Evolutionary conservation across 768 basidiomycete species (phyloP).

Genomic region (Psilocybe tampanensis): DNA sequence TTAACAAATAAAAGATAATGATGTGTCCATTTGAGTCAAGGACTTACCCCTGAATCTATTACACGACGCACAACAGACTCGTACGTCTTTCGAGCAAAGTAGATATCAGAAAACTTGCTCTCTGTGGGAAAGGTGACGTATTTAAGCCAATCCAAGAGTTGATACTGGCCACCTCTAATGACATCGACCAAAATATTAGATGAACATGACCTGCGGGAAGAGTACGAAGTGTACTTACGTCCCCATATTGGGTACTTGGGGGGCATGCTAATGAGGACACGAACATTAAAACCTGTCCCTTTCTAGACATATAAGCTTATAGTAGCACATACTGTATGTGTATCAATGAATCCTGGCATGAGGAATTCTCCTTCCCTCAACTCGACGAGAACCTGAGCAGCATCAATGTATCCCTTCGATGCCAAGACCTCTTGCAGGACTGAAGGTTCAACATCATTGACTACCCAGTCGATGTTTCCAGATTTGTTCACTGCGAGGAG

Average conservation of each 20-base stretch:
- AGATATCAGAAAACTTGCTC: constrained; percentile 65
- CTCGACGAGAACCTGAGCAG: constrained; percentile 43
- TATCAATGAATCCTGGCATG: constrained; percentile 90
- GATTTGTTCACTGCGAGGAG: constrained; percentile 52
- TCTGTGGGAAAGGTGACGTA: constrained; percentile 90
- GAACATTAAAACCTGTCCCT: neutral
- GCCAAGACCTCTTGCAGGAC: constrained; percentile 52
- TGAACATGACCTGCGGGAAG: neutral
- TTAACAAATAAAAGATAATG: constrained; percentile 6
- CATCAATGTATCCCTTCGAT: constrained; percentile 48
- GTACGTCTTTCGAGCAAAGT: constrained; percentile 74
- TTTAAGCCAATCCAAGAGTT: constrained; percentile 88
- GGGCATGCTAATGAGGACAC: constrained; percentile 59
- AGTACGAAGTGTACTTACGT: constrained; percentile 39
- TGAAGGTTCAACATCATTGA: constrained; percentile 52
- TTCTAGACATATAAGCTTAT: neutral
- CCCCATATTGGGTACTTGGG: constrained; percentile 76
- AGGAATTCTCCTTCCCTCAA: constrained; percentile 65
- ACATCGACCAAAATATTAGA: neutral
- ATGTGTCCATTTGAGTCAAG: too few relatives aligned
- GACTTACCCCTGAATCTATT: constrained; percentile 76
- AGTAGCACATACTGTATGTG: constrained; percentile 71
- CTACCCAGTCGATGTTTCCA: constrained; percentile 71
- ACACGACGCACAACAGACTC: constrained; percentile 68
- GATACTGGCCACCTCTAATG: constrained; percentile 78